Evolutionary conservation across 257 asterid genomes (phyloP), one percentile per base, ranked within the genome.

Genomic region (Plantago ovata): DNA sequence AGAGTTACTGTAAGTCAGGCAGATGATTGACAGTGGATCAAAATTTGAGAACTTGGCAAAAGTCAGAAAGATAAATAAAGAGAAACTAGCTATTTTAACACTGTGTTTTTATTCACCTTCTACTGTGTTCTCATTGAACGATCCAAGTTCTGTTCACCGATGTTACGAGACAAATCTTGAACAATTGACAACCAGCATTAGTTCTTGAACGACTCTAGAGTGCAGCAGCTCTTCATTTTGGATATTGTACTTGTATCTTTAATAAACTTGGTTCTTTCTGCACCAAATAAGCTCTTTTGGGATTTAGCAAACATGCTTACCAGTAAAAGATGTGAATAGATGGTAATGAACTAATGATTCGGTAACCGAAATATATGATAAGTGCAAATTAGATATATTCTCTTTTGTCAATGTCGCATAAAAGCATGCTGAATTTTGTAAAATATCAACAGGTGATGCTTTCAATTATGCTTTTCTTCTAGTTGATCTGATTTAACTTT

Each of bases 401-500:
- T 48, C 22, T 19, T 56, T 33, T 41, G 13, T 13, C 52, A 10
- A 22, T 19, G 47, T 38, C 28, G 13, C 43, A 8, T 53, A 16
- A 32, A 15, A 13, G 13, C 32, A 53, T 15, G 42, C 54, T 2
- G 60, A 51, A 46, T 39, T 20, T 38, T 46, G 54, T 14, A 22
- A 54, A 10, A 20, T 16, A 8, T 10, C 10, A 10, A 38, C 19
- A 16, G 28, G 10, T 9, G 19, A 15, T n/a, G 12, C 7, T 33
- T 18, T 24, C 47, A 3, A 1, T n/a, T 61, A 40, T 36, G 23
- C 8, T 24, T 55, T 22, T 32, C 24, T 51, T 54, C 36, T 40
- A 49, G 44, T 52, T 21, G 51, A 58, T 14, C 13, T 19, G 10
- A 63, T 56, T 48, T 15, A 10, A 55, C 28, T 41, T 65, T 24